These are phyloP conservation scores for Tetramitus jugosus DNA, from an alignment of 208 protist genomes.

Conservation along the genomic window DNA sequence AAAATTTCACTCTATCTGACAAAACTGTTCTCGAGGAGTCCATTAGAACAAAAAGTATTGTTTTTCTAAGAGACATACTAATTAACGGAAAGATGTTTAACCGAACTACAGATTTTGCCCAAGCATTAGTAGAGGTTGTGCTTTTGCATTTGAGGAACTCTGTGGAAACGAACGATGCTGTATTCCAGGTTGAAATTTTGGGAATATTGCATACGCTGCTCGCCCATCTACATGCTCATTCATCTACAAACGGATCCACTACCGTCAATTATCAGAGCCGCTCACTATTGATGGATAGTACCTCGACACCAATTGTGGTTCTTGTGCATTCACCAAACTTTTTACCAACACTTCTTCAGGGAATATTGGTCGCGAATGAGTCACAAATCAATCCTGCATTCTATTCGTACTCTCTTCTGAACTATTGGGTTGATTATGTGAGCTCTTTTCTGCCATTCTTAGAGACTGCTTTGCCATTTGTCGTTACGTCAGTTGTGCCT, in stretches of 20 bases:
- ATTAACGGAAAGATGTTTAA: not conserved
- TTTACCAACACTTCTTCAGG: not conserved
- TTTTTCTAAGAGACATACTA: not conserved
- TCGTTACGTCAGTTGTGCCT: not conserved
- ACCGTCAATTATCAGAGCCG: not conserved
- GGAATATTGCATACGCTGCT: not conserved
- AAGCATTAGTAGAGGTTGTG: not conserved
- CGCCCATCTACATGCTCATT: not conserved
- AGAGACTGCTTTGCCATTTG: not conserved
- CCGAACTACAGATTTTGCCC: not conserved
- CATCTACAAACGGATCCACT: not conserved
- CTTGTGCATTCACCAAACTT: not conserved
- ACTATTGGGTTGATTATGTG: not conserved
- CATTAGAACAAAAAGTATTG: not conserved
- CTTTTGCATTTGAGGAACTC: not conserved
- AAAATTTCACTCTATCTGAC: not conserved
- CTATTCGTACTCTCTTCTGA: not conserved
- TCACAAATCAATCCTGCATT: not conserved
- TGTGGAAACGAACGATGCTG: not conserved
- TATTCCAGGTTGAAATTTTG: conserved; percentile 15
- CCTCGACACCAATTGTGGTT: not conserved
- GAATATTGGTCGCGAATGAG: not conserved
- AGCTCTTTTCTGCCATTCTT: not conserved
- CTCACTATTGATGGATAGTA: not conserved
- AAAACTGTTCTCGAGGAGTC: not conserved